Conservation (phyloP, 495 filamentous ascomycete species). For the Parathielavia hyrcaniae region DNA sequence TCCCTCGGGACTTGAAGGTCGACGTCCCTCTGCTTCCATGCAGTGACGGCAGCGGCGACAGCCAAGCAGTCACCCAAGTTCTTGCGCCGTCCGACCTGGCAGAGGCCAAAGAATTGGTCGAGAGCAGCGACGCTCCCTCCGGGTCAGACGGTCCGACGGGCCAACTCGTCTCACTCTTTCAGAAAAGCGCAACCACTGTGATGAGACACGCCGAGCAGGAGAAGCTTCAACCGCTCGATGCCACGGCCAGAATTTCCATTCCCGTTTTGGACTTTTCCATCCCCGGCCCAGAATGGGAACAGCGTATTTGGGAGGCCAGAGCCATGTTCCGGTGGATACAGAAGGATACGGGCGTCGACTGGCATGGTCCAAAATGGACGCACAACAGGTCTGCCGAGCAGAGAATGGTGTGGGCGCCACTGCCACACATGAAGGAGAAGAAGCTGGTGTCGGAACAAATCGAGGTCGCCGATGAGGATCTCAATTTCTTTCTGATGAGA, state of each 20-base stretch:
- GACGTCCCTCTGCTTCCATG: slow-evolving; percentile 25
- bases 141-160: slow-evolving; percentile 30
- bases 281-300: slow-evolving; percentile 51
- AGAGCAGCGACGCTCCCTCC: slow-evolving; percentile 17
- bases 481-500: slow-evolving; percentile 23
- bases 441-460: slow-evolving; percentile 30
- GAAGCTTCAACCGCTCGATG: slow-evolving; percentile 52
- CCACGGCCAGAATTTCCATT: slow-evolving; percentile 50
- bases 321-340: slow-evolving; percentile 32
- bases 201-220: slow-evolving; percentile 53
- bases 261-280: slow-evolving; percentile 57
- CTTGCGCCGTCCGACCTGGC: slow-evolving; percentile 18
- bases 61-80: slow-evolving; percentile 11
- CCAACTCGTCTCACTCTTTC: slow-evolving; percentile 41
- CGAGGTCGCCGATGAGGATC: slow-evolving; percentile 24
- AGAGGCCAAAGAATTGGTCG: slow-evolving; percentile 23
- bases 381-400: slow-evolving; percentile 39
- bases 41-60: not conserved
- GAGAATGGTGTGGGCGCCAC: slow-evolving; percentile 45
- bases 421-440: slow-evolving; percentile 33
- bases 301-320: slow-evolving; percentile 18
- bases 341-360: slow-evolving; percentile 20
- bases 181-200: slow-evolving; percentile 39
- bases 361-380: slow-evolving; percentile 37
- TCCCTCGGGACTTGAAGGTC: slow-evolving; percentile 22